These are phyloP conservation scores for Triadica sebifera DNA, from an alignment of 345 rosid species.

Conservation along the genomic window DNA sequence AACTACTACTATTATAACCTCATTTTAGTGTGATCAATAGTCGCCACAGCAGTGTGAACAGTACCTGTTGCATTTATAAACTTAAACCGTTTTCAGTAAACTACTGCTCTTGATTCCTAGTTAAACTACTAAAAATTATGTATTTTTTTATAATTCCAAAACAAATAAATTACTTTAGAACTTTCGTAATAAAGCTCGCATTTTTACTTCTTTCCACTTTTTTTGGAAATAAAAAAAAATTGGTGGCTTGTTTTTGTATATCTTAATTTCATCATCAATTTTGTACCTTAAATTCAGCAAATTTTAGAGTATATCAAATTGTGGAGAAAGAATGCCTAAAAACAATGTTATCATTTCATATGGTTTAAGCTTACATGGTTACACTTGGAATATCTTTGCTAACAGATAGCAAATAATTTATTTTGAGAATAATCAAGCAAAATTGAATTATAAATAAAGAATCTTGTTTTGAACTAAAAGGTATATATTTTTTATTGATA, in stretches of 20 bases:
- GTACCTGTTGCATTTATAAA: not conserved
- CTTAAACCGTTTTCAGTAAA: not conserved
- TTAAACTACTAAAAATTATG: not conserved
- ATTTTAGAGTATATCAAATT: not conserved
- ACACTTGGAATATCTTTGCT: not conserved
- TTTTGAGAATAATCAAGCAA: constrained; percentile 6
- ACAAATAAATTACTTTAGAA: too few relatives aligned
- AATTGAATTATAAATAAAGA: not conserved
- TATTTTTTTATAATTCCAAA: not conserved
- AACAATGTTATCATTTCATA: not conserved
- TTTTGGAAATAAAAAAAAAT: not conserved
- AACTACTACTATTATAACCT: too few relatives aligned
- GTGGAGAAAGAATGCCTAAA: not conserved
- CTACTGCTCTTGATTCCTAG: not conserved
- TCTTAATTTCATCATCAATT: not conserved
- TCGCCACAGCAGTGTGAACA: not conserved
- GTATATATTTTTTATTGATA: too few relatives aligned
- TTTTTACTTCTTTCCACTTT: not conserved
- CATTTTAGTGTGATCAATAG: not conserved
- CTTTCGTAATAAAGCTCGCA: not conserved
- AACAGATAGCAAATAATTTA: not conserved
- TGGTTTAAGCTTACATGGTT: too few relatives aligned
- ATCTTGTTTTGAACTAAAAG: too few relatives aligned
- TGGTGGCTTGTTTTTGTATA: not conserved
- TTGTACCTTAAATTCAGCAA: not conserved